These are phyloP conservation scores for Thelephora aurantiotincta DNA, from an alignment of 768 basidiomycete species.

Conservation along the genomic window DNA sequence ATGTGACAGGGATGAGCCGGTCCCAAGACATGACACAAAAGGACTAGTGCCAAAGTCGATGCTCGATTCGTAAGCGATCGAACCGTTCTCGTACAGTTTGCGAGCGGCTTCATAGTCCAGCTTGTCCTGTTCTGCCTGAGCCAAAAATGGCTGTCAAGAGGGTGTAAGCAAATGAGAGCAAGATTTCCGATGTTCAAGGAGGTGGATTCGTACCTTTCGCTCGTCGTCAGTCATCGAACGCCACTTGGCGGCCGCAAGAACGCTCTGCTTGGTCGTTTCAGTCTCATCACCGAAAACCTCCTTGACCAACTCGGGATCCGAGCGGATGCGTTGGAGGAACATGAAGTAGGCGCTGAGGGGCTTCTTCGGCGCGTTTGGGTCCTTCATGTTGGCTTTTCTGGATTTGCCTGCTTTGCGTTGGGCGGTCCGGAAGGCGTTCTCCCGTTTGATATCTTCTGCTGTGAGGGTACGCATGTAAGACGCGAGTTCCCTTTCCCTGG, in stretches of 20 bases:
- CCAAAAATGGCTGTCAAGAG: slow-evolving; percentile 64
- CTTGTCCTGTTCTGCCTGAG: slow-evolving; percentile 91
- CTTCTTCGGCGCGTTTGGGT: slow-evolving; percentile 94
- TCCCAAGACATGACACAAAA: slow-evolving; percentile 42
- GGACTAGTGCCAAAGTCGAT: slow-evolving; percentile 54
- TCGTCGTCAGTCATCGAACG: slow-evolving; percentile 87
- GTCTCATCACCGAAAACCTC: slow-evolving; percentile 83
- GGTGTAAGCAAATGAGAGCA: slow-evolving; percentile 5
- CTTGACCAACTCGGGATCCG: slow-evolving; percentile 56
- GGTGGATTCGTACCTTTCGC: slow-evolving; percentile 51
- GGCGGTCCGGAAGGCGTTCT: slow-evolving; percentile 83
- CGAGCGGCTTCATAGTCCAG: slow-evolving; percentile 82
- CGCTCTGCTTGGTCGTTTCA: slow-evolving; percentile 91
- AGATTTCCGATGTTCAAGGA: slow-evolving; percentile 9
- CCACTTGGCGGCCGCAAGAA: slow-evolving; percentile 88
- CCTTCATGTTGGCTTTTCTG: slow-evolving; percentile 88
- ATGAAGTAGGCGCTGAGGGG: slow-evolving; percentile 90
- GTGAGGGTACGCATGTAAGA: slow-evolving; percentile 83
- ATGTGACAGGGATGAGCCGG: slow-evolving; percentile 30
- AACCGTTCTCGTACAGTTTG: slow-evolving; percentile 77
- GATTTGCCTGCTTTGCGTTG: slow-evolving; percentile 91
- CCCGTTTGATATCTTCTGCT: slow-evolving; percentile 88
- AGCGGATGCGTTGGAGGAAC: slow-evolving; percentile 84
- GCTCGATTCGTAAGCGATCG: slow-evolving; percentile 48
- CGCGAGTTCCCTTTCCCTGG: slow-evolving; percentile 66